Conservation (phyloP, 2,329 filamentous ascomycete species). For the Dryadomyces sulphureus region DNA sequence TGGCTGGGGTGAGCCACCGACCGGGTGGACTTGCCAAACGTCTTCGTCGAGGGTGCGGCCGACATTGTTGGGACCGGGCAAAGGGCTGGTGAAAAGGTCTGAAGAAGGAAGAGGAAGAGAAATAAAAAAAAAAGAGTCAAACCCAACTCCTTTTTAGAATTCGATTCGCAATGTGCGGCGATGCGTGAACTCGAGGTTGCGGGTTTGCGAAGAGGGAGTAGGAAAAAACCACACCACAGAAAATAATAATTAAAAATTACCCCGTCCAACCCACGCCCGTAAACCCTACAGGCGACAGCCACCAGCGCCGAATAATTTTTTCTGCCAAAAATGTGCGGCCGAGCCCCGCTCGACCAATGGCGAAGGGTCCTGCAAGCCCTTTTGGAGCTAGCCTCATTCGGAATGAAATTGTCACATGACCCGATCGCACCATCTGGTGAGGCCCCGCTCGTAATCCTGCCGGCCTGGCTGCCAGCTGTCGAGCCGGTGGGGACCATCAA, state of each 20-base stretch:
- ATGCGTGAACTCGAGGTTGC: slow-evolving; percentile 3
- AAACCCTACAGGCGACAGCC: slow-evolving; percentile 7
- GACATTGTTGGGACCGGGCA: slow-evolving; percentile 42
- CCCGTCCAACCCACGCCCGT: background rate
- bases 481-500: background rate
- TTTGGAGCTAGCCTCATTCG: background rate
- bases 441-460: too few species aligned
- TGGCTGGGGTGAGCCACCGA: slow-evolving; percentile 72
- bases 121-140: slow-evolving; percentile 1
- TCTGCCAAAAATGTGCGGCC: slow-evolving; percentile 6
- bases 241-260: slow-evolving; percentile 8
- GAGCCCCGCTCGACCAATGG: slow-evolving; percentile 1
- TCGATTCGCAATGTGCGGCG: slow-evolving; percentile 7
- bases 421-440: too few species aligned
- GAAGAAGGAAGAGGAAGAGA: slow-evolving; percentile 4
- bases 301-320: slow-evolving; percentile 7
- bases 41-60: slow-evolving; percentile 64
- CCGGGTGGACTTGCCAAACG: slow-evolving; percentile 84
- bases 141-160: slow-evolving; percentile 5
- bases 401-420: background rate
- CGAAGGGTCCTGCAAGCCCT: background rate
- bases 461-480: slow-evolving; percentile 6
- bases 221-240: slow-evolving; percentile 8
- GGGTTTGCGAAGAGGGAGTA: background rate
- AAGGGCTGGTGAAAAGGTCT: slow-evolving; percentile 4